Percentiles rank a stretch among this genome's conserved stretches.
Evolutionary conservation across 148 eudicot species (phyloP).

Genomic region (Pouteria glomerata): DNA sequence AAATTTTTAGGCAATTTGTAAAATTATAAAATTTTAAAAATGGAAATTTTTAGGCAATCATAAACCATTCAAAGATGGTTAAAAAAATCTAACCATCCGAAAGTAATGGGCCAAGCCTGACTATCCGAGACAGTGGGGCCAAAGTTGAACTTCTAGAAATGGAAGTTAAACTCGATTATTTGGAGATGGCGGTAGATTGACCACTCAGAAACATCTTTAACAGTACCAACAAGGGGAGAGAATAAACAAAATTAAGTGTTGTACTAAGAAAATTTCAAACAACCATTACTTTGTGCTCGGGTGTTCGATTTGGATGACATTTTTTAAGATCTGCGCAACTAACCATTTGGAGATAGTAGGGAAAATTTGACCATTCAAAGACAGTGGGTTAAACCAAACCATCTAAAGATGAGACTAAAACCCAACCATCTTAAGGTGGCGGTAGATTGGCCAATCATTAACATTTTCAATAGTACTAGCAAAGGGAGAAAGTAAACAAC

Average conservation of each 20-base stretch:
- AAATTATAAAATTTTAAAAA: too few species aligned
- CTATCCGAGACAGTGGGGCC: background rate
- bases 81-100: background rate
- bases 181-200: background rate
- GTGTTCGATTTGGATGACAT: background rate
- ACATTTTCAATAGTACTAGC: background rate
- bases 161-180: background rate
- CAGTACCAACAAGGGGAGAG: background rate
- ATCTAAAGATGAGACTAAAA: too few species aligned
- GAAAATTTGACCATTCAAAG: background rate
- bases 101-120: background rate
- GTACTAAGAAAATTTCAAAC: background rate
- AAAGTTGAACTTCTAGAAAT: background rate
- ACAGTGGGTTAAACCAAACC: background rate
- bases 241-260: too few species aligned
- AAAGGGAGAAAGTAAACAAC: too few species aligned
- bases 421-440: too few species aligned
- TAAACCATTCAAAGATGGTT: background rate
- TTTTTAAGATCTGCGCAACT: background rate
- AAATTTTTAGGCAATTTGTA: background rate
- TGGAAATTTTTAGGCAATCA: background rate
- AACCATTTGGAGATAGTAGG: background rate
- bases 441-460: too few species aligned
- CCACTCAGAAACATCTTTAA: background rate
- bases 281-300: background rate